Evolutionary conservation across 208 protist species (phyloP).

Genomic region (Lotmaria passim): DNA sequence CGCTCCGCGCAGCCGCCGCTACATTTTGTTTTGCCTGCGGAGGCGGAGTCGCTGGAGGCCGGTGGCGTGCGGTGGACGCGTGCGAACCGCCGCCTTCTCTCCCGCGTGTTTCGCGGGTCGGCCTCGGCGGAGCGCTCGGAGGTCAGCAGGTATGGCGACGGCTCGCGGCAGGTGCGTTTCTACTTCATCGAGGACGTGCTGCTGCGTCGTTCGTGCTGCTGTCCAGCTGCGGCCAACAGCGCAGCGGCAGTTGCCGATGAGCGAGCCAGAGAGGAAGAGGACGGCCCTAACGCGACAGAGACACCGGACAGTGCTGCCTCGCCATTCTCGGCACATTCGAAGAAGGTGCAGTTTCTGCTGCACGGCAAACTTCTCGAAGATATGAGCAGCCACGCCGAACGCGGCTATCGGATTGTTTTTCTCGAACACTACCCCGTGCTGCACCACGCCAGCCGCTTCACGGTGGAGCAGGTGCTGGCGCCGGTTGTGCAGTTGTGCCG

Average conservation of each 20-base stretch:
- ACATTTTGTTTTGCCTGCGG: constrained; percentile 45
- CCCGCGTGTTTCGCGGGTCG: constrained; percentile 60
- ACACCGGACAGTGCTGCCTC: neutral
- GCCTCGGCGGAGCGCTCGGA: constrained; percentile 23
- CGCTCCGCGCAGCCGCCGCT: constrained; percentile 52
- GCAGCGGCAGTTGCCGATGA: no score
- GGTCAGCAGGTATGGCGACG: constrained; percentile 53
- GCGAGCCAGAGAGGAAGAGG: no score
- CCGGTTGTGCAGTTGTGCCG: constrained; percentile 54
- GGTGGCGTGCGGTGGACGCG: constrained; percentile 52
- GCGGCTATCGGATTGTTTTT: constrained; percentile 76
- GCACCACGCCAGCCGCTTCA: constrained; percentile 69
- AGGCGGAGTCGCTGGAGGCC: constrained; percentile 18
- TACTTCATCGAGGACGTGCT: constrained; percentile 79
- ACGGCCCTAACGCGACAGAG: constrained; percentile 10
- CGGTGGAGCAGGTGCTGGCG: constrained; percentile 43
- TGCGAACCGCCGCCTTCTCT: constrained; percentile 69
- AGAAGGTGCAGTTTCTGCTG: constrained; percentile 15
- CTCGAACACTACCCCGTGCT: constrained; percentile 82
- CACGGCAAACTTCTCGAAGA: constrained; percentile 23
- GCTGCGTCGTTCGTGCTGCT: constrained; percentile 15
- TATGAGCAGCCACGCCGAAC: constrained; percentile 45
- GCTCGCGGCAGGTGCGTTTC: constrained; percentile 61
- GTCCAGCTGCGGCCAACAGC: neutral
- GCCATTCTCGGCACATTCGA: neutral